phyloP scores from a whole-genome alignment of 106 monocot genomes.

The Dendrobium nobile region DNA sequence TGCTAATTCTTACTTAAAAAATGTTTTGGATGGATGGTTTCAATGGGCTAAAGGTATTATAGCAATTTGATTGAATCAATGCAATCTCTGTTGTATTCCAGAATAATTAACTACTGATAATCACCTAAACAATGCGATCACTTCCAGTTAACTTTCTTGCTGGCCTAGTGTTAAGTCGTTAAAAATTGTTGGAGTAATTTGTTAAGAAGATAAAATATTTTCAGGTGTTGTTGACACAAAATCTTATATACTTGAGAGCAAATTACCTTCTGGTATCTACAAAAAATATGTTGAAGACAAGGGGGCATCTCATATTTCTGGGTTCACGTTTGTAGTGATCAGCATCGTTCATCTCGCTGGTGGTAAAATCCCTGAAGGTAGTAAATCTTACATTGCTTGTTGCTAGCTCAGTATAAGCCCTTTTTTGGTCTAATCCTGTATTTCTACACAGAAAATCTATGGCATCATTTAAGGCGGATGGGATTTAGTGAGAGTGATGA shows the following conservation, averaged over 20 bases:
- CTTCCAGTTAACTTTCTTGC: slow-evolving; percentile 2
- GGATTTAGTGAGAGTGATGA: slow-evolving; percentile 76
- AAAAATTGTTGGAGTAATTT: not conserved
- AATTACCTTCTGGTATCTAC: slow-evolving; percentile 56
- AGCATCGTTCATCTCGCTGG: slow-evolving; percentile 79
- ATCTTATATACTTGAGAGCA: slow-evolving; percentile 61
- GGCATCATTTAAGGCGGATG: slow-evolving; percentile 83
- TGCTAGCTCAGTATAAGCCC: not conserved
- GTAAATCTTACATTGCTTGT: not conserved
- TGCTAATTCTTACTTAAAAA: not conserved
- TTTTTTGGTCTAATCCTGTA: not conserved
- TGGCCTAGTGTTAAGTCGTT: not conserved
- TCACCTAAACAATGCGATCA: not conserved
- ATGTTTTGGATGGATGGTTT: not conserved
- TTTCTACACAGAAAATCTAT: slow-evolving; percentile 58
- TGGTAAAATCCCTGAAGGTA: slow-evolving; percentile 85
- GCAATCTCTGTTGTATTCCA: not conserved
- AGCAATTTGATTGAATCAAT: not conserved
- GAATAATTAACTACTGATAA: not conserved
- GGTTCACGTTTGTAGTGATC: slow-evolving; percentile 72
- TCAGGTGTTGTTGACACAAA: slow-evolving; percentile 59
- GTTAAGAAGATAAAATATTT: not conserved
- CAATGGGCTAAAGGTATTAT: not conserved
- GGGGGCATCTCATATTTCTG: slow-evolving; percentile 58
- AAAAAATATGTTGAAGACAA: slow-evolving; percentile 62